These are phyloP conservation scores for Thielaviopsis punctulata DNA, from an alignment of 2,329 filamentous ascomycete genomes.

Conservation along the genomic window DNA sequence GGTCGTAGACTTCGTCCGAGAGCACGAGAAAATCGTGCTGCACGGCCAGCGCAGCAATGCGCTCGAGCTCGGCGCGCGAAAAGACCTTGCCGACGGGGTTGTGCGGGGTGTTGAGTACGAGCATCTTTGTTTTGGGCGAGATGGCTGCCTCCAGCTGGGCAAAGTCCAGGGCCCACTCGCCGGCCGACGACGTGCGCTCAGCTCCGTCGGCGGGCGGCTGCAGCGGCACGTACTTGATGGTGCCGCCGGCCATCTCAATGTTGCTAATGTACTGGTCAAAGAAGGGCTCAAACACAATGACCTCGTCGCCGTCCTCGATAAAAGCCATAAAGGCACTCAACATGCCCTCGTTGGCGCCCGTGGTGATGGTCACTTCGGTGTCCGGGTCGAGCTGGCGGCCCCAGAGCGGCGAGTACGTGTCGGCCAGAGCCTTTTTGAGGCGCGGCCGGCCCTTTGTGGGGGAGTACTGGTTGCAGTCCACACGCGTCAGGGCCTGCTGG, in stretches of 20 bases:
- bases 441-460: slow-evolving; percentile 85
- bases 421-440: slow-evolving; percentile 79
- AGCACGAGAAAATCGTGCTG: slow-evolving; percentile 90
- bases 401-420: slow-evolving; percentile 83
- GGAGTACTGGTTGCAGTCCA: slow-evolving; percentile 98
- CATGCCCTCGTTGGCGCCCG: slow-evolving; percentile 82
- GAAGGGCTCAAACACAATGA: slow-evolving; percentile 96
- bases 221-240: slow-evolving; percentile 87
- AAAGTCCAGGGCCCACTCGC: slow-evolving; percentile 79
- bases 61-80: slow-evolving; percentile 63
- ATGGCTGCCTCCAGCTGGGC: slow-evolving; percentile 65
- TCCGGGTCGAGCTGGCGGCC: slow-evolving; percentile 68
- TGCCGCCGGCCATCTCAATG: slow-evolving; percentile 94
- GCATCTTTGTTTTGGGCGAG: slow-evolving; percentile 82
- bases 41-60: slow-evolving; percentile 75
- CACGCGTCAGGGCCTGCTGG: slow-evolving; percentile 70
- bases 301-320: slow-evolving; percentile 84
- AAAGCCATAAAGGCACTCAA: slow-evolving; percentile 96
- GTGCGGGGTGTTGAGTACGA: slow-evolving; percentile 73
- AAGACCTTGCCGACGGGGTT: slow-evolving; percentile 97
- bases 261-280: slow-evolving; percentile 99
- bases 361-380: slow-evolving; percentile 88
- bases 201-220: slow-evolving; percentile 72
- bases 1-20: slow-evolving; percentile 85
- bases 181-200: slow-evolving; percentile 62